Evolutionary conservation across 108 stramenopile genomes (phyloP), one percentile per base, ranked within the genome.

Genomic region (Skeletonema marinoi): DNA sequence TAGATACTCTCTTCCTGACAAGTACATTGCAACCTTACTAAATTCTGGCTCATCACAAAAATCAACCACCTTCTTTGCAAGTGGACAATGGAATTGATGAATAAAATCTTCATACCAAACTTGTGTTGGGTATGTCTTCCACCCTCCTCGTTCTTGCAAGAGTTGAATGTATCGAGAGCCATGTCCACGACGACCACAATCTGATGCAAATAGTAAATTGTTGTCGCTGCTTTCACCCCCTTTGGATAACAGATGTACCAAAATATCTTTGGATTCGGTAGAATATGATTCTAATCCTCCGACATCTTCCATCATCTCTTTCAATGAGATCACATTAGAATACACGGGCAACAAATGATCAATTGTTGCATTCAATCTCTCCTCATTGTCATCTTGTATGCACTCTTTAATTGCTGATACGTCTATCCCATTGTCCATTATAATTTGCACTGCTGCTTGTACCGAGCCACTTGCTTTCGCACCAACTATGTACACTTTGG

Each of bases 1-100:
- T 33, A 88, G 41, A 60, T 68, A 85, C 62, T 88, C 78, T 7
- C 87, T 66, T 19, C 81, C 84, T 19, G 32, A 68, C 2, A 85
- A 31, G 39, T 67, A 88, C 67, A 88, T 78, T 41, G 79, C 48
- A 19, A 71, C 64, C 6, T 48, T 66, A 35, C 86, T 70, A 65
- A 88, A 88, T 36, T 77, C 63, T 16, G 87, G 87, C 63, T 88
- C 87, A 35, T 88, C 84, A 50, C 84, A 83, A 46, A 88, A 80
- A 19, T 82, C 82, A 33, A 88, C 68, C 8, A 80, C 44, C 16
- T 56, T 32, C 65, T 71, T 73, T 25, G 84, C 87, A n/a, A 88
- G 25, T 1, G 87, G 87, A 73, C 87, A 88, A 17, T 50, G 60
- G 60, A 70, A 88, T 60, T 78, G 67, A 42, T 73, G 44, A 30